Conservation (phyloP, 352 stramenopile genomes). For the Globisporangium sylvaticum region DNA sequence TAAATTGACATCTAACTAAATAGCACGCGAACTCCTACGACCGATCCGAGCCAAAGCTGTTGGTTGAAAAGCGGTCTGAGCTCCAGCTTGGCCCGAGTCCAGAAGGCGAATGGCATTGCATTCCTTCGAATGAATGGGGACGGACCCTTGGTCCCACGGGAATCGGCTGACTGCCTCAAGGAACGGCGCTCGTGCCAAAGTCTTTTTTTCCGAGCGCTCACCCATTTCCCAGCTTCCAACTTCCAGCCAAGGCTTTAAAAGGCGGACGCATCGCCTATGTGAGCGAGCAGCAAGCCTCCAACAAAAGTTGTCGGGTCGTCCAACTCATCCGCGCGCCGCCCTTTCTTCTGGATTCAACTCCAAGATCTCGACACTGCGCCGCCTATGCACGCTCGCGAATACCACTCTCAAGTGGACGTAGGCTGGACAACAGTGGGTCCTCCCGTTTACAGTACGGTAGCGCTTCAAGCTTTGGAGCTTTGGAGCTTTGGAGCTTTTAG, state of each 20-base stretch:
- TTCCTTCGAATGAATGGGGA: neutral
- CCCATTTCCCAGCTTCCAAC: neutral
- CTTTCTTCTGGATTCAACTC: constrained; percentile 11
- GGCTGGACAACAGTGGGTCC: constrained; percentile 4
- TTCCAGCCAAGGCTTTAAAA: neutral
- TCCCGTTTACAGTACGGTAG: neutral
- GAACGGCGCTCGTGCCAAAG: neutral
- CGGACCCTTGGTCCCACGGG: neutral
- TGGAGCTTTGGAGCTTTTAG: neutral
- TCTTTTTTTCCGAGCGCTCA: neutral
- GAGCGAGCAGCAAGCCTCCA: neutral
- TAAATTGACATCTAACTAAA: too few relatives aligned
- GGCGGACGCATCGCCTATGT: neutral
- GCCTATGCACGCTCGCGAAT: neutral
- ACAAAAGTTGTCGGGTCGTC: neutral
- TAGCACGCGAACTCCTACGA: too few relatives aligned
- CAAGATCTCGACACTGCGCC: neutral
- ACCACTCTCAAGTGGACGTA: neutral
- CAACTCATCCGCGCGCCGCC: neutral
- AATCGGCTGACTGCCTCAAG: neutral
- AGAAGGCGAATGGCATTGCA: neutral
- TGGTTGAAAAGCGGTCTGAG: too few relatives aligned
- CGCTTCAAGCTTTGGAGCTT: neutral
- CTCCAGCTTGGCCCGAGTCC: too few relatives aligned
- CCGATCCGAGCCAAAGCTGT: too few relatives aligned